Evolutionary conservation across 768 basidiomycete species (phyloP).

Genomic region (Hygrophorus pudorinus): DNA sequence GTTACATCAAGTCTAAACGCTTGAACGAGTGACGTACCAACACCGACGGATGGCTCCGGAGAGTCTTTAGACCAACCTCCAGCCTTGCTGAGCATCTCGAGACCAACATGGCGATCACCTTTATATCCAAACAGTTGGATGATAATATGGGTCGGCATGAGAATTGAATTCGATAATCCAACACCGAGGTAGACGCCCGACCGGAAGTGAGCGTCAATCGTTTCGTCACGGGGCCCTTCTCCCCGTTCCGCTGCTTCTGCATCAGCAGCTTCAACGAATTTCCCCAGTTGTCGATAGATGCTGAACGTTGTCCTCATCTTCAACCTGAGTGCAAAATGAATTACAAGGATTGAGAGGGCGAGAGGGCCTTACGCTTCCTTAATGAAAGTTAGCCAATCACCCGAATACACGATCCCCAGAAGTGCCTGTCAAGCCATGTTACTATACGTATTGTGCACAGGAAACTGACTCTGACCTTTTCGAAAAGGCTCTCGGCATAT

Average conservation of each 20-base stretch:
- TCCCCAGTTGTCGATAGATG: constrained; percentile 72
- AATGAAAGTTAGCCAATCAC: constrained; percentile 89
- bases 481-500: constrained; percentile 89
- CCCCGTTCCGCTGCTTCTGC: constrained; percentile 28
- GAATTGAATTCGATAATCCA: constrained; percentile 75
- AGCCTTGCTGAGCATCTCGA: constrained; percentile 46
- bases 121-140: constrained; percentile 88
- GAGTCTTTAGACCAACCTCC: constrained; percentile 53
- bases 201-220: constrained; percentile 80
- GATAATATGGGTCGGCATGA: constrained; percentile 79
- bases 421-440: constrained; percentile 68
- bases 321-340: constrained; percentile 36
- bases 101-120: constrained; percentile 65
- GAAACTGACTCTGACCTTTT: no score
- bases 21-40: constrained; percentile 32
- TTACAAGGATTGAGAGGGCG: constrained; percentile 1
- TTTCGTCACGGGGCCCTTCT: constrained; percentile 48
- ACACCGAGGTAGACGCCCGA: constrained; percentile 87
- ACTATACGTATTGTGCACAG: no score
- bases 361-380: constrained; percentile 69
- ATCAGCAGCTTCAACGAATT: constrained; percentile 69
- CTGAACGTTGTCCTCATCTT: constrained; percentile 85
- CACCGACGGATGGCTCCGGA: constrained; percentile 35
- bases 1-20: constrained; percentile 1
- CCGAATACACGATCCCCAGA: constrained; percentile 82